Evolutionary conservation across 2,329 filamentous ascomycete species (phyloP), one percentile per base, ranked within the genome.

Genomic region (Cladosporium colombiae): DNA sequence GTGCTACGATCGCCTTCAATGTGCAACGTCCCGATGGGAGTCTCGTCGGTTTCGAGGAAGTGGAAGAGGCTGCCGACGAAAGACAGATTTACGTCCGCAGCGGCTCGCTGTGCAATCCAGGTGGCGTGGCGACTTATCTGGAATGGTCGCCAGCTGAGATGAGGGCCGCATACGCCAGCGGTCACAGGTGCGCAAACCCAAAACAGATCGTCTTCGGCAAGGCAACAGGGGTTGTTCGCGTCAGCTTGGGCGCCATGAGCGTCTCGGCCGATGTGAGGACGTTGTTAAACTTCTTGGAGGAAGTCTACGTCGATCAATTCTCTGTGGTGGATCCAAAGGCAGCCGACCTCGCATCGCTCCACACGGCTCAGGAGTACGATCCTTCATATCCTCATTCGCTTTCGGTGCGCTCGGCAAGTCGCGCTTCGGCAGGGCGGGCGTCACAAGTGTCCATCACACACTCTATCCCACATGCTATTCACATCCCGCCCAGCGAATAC

Each of bases 1-100:
- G 88, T 1, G 82, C 86, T 1, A 89, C 86, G 0, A 78, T 91
- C 25, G 85, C 88, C 1, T 89, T 91, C 77, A 91, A 89, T 68
- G 76, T 90, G 14, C 75, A 83, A 29, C 76, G 76, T n/a, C 73
- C 81, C 3, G 80, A 85, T 65, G 87, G 86, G 1, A 76, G 76
- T 0, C 83, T 85, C 69, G 77, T 88, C 33, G 80, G 84, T 0
- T 88, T 87, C 71, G 81, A 81, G 2, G 81, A 84, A 1, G 85
- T 89, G n/a, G 88, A 90, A 75, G 78, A 78, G 35, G 76, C 82
- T 21, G 86, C 88, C 0, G 84, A 88, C 68, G 76, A 81, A 14
- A 78, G 80, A 3, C 78, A 81, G 7, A 85, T 90, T 63, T 89
- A 86, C 69, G 80, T 91, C 35, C 81, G 88, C 56, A 86, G 86